phyloP scores from a whole-genome alignment of 805 yeast genomes.

The Starmerella davenportii region DNA sequence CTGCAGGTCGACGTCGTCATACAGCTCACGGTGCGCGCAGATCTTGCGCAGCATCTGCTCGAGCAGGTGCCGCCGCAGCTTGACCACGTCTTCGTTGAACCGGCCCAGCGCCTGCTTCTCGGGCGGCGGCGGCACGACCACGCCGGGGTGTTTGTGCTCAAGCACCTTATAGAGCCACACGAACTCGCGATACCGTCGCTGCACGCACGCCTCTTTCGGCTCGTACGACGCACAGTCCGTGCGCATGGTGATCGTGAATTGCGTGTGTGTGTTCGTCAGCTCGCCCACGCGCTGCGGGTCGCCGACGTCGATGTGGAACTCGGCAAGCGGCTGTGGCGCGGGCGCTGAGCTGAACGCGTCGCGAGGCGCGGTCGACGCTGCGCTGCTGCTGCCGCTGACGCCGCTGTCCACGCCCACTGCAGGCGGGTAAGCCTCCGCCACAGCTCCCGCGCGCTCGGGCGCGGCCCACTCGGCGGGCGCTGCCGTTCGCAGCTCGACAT shows the following conservation, averaged over 20 bases:
- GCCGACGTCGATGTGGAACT: constrained; percentile 10
- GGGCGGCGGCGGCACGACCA: constrained; percentile 87
- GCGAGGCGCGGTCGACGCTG: background rate
- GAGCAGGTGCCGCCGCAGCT: constrained; percentile 62
- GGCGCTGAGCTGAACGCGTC: background rate
- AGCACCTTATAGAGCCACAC: constrained; percentile 86
- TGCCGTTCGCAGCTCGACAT: too few relatives aligned
- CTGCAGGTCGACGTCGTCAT: constrained; percentile 56
- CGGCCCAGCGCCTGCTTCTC: constrained; percentile 87
- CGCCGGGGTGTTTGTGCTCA: constrained; percentile 73
- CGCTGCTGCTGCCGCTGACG: background rate
- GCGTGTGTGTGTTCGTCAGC: constrained; percentile 71
- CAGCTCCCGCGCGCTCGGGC: background rate
- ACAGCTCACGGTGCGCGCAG: constrained; percentile 36
- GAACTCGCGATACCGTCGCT: constrained; percentile 80
- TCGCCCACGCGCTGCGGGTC: constrained; percentile 46
- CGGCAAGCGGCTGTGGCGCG: background rate
- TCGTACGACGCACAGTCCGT: constrained; percentile 30
- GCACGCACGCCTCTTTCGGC: constrained; percentile 36
- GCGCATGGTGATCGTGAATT: constrained; percentile 55
- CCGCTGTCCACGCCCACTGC: too few relatives aligned
- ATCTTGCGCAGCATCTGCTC: constrained; percentile 72
- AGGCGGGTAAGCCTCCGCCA: background rate
- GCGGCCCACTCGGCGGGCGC: too few relatives aligned
- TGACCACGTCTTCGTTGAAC: constrained; percentile 77